Percentiles rank a stretch among this genome's conserved stretches.
phyloP scores from a whole-genome alignment of 2,329 filamentous ascomycete species.

The Exophiala viscosa region DNA sequence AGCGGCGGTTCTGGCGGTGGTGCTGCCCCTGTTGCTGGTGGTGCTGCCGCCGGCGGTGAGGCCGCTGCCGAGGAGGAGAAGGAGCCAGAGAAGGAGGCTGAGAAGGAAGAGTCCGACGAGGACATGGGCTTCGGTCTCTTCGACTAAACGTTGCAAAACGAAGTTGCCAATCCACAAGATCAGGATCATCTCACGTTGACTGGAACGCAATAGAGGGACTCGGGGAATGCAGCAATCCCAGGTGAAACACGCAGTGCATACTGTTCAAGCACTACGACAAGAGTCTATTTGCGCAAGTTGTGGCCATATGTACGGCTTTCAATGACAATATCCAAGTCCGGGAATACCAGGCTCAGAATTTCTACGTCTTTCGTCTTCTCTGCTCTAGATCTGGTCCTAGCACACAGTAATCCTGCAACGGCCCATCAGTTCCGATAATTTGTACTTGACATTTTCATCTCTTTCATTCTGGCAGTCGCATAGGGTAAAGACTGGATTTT shows the following conservation, averaged over 20 bases:
- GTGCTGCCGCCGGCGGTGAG: slow-evolving; percentile 62
- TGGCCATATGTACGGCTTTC: not conserved
- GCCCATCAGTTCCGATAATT: no score
- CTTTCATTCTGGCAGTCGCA: no score
- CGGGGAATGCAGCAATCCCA: no score
- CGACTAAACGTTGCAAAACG: slow-evolving; percentile 47
- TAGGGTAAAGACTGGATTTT: no score
- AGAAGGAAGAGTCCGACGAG: slow-evolving; percentile 72
- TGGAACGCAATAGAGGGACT: not conserved
- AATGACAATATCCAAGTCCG: slow-evolving; percentile 5
- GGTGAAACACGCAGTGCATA: not conserved
- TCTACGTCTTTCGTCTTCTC: not conserved
- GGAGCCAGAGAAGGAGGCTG: slow-evolving; percentile 86
- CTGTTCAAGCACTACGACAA: not conserved
- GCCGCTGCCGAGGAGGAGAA: slow-evolving; percentile 83
- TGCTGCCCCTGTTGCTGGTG: slow-evolving; percentile 57
- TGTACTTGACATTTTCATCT: no score
- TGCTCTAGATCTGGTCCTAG: no score
- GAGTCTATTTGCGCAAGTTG: slow-evolving; percentile 2
- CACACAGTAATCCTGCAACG: no score
- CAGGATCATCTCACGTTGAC: not conserved
- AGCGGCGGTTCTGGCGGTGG: slow-evolving; percentile 72
- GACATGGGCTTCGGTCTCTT: slow-evolving; percentile 74
- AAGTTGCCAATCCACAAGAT: not conserved
- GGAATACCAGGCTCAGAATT: not conserved